Evolutionary conservation across 139 green algal species (phyloP).

Genomic region (Tetradesmus obliquus): DNA sequence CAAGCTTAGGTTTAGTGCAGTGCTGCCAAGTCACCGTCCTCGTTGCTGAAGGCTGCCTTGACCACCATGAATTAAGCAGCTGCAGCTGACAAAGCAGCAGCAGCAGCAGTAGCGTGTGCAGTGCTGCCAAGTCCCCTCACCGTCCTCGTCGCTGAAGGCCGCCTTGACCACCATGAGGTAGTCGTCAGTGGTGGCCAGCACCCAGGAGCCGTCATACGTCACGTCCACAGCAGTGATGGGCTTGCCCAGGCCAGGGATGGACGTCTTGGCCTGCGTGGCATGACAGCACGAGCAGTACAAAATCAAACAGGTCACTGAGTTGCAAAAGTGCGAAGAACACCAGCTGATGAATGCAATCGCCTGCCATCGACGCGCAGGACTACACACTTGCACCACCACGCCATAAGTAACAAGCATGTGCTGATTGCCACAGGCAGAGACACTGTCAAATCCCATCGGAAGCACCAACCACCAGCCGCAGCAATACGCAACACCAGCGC

Average conservation of each 20-base stretch:
- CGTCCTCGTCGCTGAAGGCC: slow-evolving; percentile 71
- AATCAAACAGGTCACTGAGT: not conserved
- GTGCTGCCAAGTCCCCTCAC: not conserved
- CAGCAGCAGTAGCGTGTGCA: not conserved
- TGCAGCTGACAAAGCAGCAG: not conserved
- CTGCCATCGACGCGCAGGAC: not conserved
- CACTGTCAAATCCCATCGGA: not conserved
- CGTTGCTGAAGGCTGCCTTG: slow-evolving; percentile 80
- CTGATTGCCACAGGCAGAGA: not conserved
- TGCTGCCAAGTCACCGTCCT: slow-evolving; percentile 47
- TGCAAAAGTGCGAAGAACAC: not conserved
- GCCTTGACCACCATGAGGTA: slow-evolving; percentile 97
- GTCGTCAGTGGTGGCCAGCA: slow-evolving; percentile 93
- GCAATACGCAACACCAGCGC: not conserved
- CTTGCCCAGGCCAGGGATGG: slow-evolving; percentile 89
- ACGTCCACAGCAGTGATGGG: slow-evolving; percentile 94
- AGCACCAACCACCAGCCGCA: not conserved
- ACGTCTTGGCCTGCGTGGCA: slow-evolving; percentile 41
- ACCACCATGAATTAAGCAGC: slow-evolving; percentile 83
- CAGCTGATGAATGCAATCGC: not conserved
- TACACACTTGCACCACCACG: too few species aligned
- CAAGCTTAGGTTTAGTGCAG: too few species aligned
- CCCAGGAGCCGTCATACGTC: slow-evolving; percentile 88
- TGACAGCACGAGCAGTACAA: not conserved
- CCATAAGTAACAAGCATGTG: not conserved